These are phyloP conservation scores for Paecilomyces sp. DNA, from an alignment of 2,329 filamentous ascomycete genomes.

Conservation along the genomic window DNA sequence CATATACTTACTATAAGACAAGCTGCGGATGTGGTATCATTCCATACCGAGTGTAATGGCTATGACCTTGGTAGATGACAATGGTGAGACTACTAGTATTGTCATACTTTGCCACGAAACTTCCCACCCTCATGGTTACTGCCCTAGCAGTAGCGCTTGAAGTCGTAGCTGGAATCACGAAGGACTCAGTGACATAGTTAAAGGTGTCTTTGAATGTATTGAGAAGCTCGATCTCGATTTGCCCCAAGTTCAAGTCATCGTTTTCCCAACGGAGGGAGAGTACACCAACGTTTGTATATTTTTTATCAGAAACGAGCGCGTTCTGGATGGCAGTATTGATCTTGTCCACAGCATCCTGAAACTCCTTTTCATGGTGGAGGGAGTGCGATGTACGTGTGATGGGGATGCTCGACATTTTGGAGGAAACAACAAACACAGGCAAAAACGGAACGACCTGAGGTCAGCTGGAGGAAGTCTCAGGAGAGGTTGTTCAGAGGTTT, in stretches of 20 bases:
- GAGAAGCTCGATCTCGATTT: background rate
- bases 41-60: background rate
- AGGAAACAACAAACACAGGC: too few species aligned
- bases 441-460: too few species aligned
- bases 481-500: too few species aligned
- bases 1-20: background rate
- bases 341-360: background rate
- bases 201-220: background rate
- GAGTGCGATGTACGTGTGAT: background rate
- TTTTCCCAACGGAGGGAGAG: conserved; percentile 3
- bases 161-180: conserved; percentile 1
- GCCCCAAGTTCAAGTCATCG: conserved; percentile 4
- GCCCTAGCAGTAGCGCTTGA: too few species aligned
- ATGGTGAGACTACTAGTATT: conserved; percentile 1
- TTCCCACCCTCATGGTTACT: background rate
- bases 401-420: background rate
- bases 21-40: background rate
- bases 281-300: conserved; percentile 1
- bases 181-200: background rate
- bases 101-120: background rate
- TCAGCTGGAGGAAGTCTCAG: too few species aligned
- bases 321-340: conserved; percentile 2
- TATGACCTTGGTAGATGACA: conserved; percentile 5
- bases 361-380: conserved; percentile 1
- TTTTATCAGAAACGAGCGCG: conserved; percentile 1